Percentiles rank a stretch among this genome's conserved stretches.
Evolutionary conservation across 106 monocot species (phyloP).

Genomic region (Dendrobium huoshanense): DNA sequence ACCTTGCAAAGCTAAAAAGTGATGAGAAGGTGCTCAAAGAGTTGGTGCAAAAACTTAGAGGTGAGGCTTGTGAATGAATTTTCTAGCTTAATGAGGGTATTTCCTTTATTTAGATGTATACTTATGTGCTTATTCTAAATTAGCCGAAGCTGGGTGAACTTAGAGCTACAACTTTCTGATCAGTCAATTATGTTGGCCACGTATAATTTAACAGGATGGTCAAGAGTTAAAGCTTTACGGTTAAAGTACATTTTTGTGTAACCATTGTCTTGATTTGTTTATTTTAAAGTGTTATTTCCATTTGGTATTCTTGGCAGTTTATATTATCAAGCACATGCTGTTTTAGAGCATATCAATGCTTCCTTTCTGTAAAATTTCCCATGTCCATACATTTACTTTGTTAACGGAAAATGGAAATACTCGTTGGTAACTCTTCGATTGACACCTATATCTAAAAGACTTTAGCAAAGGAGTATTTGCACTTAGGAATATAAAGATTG

Average conservation of each 20-base stretch:
- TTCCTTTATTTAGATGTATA: slow-evolving; percentile 1
- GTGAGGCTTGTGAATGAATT: slow-evolving; percentile 23
- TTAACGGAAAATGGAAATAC: not conserved
- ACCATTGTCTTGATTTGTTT: not conserved
- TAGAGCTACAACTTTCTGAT: not conserved
- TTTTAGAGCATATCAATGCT: not conserved
- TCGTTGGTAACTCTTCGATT: not conserved
- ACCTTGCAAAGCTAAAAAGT: slow-evolving; percentile 64
- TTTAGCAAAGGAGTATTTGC: not conserved
- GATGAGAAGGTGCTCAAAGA: slow-evolving; percentile 78
- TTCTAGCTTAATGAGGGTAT: not conserved
- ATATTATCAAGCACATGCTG: not conserved
- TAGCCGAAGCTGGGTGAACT: not conserved
- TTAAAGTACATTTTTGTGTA: not conserved
- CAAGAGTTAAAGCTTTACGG: not conserved
- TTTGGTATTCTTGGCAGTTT: not conserved
- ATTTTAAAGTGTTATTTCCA: not conserved
- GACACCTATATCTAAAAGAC: not conserved
- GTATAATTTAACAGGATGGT: not conserved
- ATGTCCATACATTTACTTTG: not conserved
- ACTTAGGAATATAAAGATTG: not conserved
- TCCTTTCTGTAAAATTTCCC: not conserved
- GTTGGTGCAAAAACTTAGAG: slow-evolving; percentile 85
- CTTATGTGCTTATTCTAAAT: not conserved
- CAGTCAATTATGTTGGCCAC: not conserved